Evolutionary conservation across 257 asterid genomes (phyloP).

Genomic region (Apocynum venetum): DNA sequence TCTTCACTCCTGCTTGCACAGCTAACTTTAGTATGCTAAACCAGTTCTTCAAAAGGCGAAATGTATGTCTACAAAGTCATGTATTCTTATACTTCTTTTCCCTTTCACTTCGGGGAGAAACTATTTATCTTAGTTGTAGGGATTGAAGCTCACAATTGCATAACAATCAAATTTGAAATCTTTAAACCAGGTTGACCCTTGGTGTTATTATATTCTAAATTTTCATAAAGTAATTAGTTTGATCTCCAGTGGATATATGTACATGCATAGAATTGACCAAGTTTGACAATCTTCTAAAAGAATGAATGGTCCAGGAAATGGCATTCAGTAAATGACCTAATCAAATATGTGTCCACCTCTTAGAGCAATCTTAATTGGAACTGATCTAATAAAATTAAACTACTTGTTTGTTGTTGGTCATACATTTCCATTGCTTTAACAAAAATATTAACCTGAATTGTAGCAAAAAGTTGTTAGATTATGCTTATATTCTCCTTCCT

Average conservation of each 20-base stretch:
- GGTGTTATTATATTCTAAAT: not conserved
- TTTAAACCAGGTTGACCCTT: not conserved
- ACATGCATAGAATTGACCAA: not conserved
- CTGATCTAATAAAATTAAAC: not conserved
- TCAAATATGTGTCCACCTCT: not conserved
- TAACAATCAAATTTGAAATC: not conserved
- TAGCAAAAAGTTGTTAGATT: not conserved
- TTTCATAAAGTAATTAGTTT: not conserved
- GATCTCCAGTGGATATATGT: not conserved
- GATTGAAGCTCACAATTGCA: not conserved
- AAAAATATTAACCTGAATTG: not conserved
- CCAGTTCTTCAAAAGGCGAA: constrained; percentile 39
- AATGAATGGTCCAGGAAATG: not conserved
- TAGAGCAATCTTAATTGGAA: not conserved
- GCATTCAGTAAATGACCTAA: not conserved
- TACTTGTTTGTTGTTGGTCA: not conserved
- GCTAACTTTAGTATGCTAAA: constrained; percentile 44
- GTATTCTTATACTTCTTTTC: not conserved
- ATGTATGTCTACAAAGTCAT: constrained; percentile 34
- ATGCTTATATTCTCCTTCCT: not conserved
- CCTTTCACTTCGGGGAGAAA: not conserved
- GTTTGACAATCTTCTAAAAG: constrained; percentile 2
- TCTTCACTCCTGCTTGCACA: constrained; percentile 85
- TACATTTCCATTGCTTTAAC: not conserved
- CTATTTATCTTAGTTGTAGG: not conserved